Base-by-base conservation (phyloP, 2,329 filamentous ascomycete species). In the Paecilomyces variotii region DNA sequence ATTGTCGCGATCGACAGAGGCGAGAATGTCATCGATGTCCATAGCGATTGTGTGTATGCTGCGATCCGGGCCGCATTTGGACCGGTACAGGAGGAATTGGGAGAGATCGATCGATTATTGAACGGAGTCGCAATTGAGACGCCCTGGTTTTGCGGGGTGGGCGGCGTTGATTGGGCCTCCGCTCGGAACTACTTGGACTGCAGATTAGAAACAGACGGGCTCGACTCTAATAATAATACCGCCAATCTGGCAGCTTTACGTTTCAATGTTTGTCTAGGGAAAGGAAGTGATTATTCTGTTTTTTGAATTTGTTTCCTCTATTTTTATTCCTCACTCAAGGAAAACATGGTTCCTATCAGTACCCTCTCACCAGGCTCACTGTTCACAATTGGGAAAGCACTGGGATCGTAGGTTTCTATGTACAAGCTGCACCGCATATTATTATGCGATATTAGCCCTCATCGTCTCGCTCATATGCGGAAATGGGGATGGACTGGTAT, bases 21-120 rank as follows among this genome's bases (percentile, higher is more conserved):
- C 84, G 61, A 91, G 82, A 64, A 92, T 91, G 71, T 91, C 89
- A 74, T 90, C 87, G 66, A 92, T 91, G 63, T 91, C 87, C 87
- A 91, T 91, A 56, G 59, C 50, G 60, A n/a, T 49, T 57, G 58
- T 56, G 61, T 63, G 59, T 63, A 63, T 49, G 65, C 63, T 26
- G 51, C 49, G 45, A 62, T 61, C 53, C 63, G 58, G 50, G 54
- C 54, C 26, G 62, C 63, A 49, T 64, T 53, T 4, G 62, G 60
- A 49, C 59, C 30, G 55, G 56, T 4, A 56, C 51, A 61, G 24
- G 64, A 60, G 59, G 56, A 62, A 35, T 34, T n/a, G 34, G 54
- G 27, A 19, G 49, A 52, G n/a, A 45, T 45, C 2, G n/a, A 45
- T 45, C 19, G n/a, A 19, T 19, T 7, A 14, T 45, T 4, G 19